Evolutionary conservation across 169 alveolate species (phyloP).

Genomic region (Plasmodium gaboni): DNA sequence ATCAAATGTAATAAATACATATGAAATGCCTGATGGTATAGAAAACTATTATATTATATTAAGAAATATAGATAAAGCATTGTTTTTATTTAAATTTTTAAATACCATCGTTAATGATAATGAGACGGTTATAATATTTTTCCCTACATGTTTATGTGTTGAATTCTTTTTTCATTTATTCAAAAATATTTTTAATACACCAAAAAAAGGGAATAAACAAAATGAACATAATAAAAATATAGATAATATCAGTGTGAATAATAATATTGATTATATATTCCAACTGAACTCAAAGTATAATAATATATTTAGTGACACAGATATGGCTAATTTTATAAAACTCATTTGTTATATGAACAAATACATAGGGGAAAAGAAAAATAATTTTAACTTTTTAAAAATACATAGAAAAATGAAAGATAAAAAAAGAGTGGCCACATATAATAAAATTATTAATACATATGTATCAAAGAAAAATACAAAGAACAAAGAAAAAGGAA

Average conservation of each 20-base stretch:
- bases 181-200: constrained; percentile 27
- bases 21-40: constrained; percentile 33
- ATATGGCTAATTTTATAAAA: constrained; percentile 13
- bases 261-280: neutral
- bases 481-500: neutral
- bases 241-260: too few relatives aligned
- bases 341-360: constrained; percentile 47
- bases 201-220: neutral
- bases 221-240: neutral
- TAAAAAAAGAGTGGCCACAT: constrained; percentile 54
- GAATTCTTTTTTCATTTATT: constrained; percentile 50
- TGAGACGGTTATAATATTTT: constrained; percentile 35
- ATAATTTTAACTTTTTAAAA: constrained; percentile 48
- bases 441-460: constrained; percentile 19
- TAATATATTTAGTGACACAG: constrained; percentile 14
- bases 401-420: constrained; percentile 74
- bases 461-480: too few relatives aligned
- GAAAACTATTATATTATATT: constrained; percentile 46
- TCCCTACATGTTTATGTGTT: constrained; percentile 60
- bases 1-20: neutral
- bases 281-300: constrained; percentile 17
- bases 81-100: constrained; percentile 51
- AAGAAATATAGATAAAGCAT: constrained; percentile 53
- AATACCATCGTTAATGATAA: constrained; percentile 41
- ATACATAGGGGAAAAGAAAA: constrained; percentile 48